Evolutionary conservation across 163 green algal species (phyloP).

Genomic region (Coccomyxa subellipsoidea): DNA sequence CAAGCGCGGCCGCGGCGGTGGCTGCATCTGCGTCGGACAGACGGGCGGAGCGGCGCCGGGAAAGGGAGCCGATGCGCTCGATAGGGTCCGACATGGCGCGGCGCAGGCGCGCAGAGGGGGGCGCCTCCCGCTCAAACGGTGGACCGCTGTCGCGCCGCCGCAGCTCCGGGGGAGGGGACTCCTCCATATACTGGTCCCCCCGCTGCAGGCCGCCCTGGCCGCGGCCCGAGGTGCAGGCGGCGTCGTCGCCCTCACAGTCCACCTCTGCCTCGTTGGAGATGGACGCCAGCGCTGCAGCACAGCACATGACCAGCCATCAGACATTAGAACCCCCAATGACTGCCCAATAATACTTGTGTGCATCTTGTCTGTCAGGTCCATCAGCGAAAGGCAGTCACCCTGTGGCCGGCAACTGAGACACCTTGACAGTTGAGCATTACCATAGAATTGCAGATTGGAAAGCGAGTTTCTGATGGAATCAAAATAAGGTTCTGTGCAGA

Average conservation of each 20-base stretch:
- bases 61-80: not conserved
- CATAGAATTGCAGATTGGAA: too few species aligned
- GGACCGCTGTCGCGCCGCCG: not conserved
- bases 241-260: not conserved
- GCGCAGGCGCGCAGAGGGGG: not conserved
- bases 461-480: too few species aligned
- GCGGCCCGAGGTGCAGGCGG: not conserved
- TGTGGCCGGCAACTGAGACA: too few species aligned
- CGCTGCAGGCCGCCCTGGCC: not conserved
- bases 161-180: not conserved
- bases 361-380: too few species aligned
- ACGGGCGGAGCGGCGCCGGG: not conserved
- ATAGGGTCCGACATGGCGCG: conserved; percentile 6
- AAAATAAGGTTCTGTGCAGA: too few species aligned
- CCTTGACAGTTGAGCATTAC: too few species aligned
- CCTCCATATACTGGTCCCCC: not conserved
- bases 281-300: conserved; percentile 16
- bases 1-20: not conserved
- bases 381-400: too few species aligned
- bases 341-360: too few species aligned
- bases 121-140: not conserved
- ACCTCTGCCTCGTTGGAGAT: conserved; percentile 1
- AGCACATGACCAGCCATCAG: not conserved
- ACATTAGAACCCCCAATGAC: too few species aligned
- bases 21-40: not conserved